Base-by-base conservation (phyloP, 768 basidiomycete genomes). In the Roridomyces roridus region DNA sequence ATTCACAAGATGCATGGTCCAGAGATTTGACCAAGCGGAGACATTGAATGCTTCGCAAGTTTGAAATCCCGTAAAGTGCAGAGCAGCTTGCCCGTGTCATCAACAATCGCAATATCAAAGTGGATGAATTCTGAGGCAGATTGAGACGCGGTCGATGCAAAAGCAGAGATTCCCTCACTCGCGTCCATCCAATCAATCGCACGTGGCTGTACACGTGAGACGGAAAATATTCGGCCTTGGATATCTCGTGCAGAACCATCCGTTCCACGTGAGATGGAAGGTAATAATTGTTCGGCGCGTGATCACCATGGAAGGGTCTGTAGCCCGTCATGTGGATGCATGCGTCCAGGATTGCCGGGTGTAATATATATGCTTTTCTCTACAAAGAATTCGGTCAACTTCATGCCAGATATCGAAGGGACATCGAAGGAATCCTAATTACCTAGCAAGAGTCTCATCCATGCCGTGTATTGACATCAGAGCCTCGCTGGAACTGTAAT, bases 311-410 rank as follows among this genome's bases (percentile, higher is more conserved):
- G 51, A 77, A 60, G 2, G 65, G 48, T 21, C 66, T 68, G 51
- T 74, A 71, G 3, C 72, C 65, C 9, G 67, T 51, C 37, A 69
- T 62, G 26, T 77, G 76, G 5, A 78, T 41, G 35, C 71, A 71
- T 1, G 72, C 68, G 50, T 78, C 77, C 6, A 79, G 46, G 18
- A 72, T 65, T 1, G 70, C 65, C 1, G 73, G 73, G 49, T 72
- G 66, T 28, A 72, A 55, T 31, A 52, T 28, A 46, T 7, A 14
- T n/a, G n/a, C n/a, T n/a, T n/a, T n/a, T n/a, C n/a, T n/a, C n/a
- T n/a, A n/a, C n/a, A n/a, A n/a, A n/a, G n/a, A n/a, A n/a, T n/a
- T n/a, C n/a, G n/a, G n/a, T n/a, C n/a, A n/a, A n/a, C n/a, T n/a
- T 40, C 35, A 26, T 51, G 46, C 25, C 56, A 18, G 24, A 42